Conservation (phyloP, 148 eudicot genomes). For the Linanthus parryae region DNA sequence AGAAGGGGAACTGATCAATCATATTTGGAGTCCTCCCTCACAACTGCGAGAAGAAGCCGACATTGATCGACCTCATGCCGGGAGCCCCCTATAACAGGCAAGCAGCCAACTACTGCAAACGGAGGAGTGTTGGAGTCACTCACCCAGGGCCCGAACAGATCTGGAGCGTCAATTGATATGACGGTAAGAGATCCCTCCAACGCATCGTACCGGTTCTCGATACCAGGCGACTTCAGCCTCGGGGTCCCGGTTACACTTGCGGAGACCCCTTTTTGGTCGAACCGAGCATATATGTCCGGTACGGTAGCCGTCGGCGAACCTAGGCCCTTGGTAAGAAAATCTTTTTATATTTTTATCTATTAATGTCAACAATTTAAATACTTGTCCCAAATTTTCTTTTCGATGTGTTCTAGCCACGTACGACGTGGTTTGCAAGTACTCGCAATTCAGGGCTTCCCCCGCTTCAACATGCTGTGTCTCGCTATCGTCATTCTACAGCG, state of each 20-base stretch:
- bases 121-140: slow-evolving; percentile 59
- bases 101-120: slow-evolving; percentile 61
- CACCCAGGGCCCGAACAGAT: slow-evolving; percentile 37
- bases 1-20: slow-evolving; percentile 70
- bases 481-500: slow-evolving; percentile 72
- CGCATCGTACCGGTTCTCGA: no score
- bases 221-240: no score
- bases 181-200: slow-evolving; percentile 23
- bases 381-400: background rate
- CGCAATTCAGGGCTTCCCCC: slow-evolving; percentile 59
- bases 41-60: slow-evolving; percentile 55
- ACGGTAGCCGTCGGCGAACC: no score
- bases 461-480: slow-evolving; percentile 85
- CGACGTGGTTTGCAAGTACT: slow-evolving; percentile 57
- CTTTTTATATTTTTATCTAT: no score
- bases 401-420: slow-evolving; percentile 44
- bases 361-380: background rate
- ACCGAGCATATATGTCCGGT: no score
- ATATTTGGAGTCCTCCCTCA: slow-evolving; percentile 51
- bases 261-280: no score
- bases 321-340: no score
- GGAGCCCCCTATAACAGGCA: slow-evolving; percentile 48
- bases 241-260: no score
- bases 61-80: slow-evolving; percentile 65
- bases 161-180: slow-evolving; percentile 48